A percentile compares a stretch with the other conserved stretches of the same genome.
phyloP scores from a whole-genome alignment of 2,329 filamentous ascomycete species.

The Raffaelea ambrosiae region DNA sequence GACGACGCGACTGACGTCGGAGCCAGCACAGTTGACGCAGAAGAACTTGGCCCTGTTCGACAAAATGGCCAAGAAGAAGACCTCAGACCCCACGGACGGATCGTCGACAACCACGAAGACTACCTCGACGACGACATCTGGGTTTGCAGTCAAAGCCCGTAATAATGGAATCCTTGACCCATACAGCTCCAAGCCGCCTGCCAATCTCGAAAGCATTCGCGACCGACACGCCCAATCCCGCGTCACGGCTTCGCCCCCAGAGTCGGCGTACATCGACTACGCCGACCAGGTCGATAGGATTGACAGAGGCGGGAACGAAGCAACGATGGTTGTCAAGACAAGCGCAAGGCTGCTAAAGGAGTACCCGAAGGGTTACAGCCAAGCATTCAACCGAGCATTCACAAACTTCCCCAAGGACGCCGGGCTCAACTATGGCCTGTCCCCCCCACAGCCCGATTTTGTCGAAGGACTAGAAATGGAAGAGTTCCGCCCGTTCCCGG shows the following conservation, averaged over 20 bases:
- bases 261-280: constrained; percentile 10
- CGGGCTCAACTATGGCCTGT: constrained; percentile 18
- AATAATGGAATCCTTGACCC: constrained; percentile 13
- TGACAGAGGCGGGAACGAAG: constrained; percentile 12
- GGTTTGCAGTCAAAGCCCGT: constrained; percentile 7
- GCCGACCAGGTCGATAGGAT: constrained; percentile 5
- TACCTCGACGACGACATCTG: constrained; percentile 7
- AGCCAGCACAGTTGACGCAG: constrained; percentile 4
- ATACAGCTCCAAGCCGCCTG: constrained; percentile 11
- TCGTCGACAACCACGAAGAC: background rate
- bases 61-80: constrained; percentile 3
- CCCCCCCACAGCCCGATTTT: constrained; percentile 20
- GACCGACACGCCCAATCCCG: constrained; percentile 7
- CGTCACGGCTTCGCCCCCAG: constrained; percentile 9
- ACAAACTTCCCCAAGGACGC: constrained; percentile 17
- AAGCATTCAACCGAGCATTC: constrained; percentile 12
- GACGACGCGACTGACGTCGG: no score
- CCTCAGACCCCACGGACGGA: background rate
- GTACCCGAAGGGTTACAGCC: constrained; percentile 8
- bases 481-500: constrained; percentile 8
- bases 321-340: constrained; percentile 11
- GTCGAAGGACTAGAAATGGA: no score
- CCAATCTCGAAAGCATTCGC: constrained; percentile 11
- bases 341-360: constrained; percentile 13
- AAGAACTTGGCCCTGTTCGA: constrained; percentile 7